A percentile compares a stretch with the other conserved stretches of the same genome.
These are phyloP conservation scores for Boletus rubescentipes DNA, from an alignment of 768 basidiomycete species.

Conservation along the genomic window DNA sequence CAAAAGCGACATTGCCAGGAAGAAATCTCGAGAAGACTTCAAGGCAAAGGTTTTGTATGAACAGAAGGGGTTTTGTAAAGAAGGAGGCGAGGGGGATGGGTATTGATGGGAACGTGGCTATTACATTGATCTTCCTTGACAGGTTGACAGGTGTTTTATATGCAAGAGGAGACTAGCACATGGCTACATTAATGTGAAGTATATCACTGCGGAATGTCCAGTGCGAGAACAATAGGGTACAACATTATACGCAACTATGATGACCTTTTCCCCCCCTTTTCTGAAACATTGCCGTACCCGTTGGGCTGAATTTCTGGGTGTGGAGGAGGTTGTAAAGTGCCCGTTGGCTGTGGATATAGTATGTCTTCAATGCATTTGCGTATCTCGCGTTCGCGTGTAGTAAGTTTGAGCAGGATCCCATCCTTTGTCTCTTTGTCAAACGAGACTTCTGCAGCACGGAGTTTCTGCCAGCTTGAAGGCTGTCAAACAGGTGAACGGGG, in stretches of 20 bases:
- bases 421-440: conserved; percentile 79
- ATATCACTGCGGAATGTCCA: conserved; percentile 13
- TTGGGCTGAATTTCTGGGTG: conserved; percentile 42
- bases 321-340: conserved; percentile 35
- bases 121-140: conserved; percentile 15
- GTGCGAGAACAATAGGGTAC: conserved; percentile 25
- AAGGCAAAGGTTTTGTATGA: conserved; percentile 83
- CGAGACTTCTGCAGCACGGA: conserved; percentile 67
- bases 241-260: conserved; percentile 28
- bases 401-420: conserved; percentile 61
- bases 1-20: conserved; percentile 66
- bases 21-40: conserved; percentile 77
- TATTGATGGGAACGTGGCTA: conserved; percentile 49
- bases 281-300: conserved; percentile 46
- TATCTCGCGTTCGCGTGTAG: conserved; percentile 74
- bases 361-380: conserved; percentile 77
- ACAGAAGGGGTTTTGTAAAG: conserved; percentile 88
- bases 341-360: conserved; percentile 47
- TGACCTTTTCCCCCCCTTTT: conserved; percentile 61
- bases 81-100: conserved; percentile 95
- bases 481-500: conserved; percentile 4
- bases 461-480: conserved; percentile 68
- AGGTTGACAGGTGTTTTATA: not conserved
- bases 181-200: conserved; percentile 17
- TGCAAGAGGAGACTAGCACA: conserved; percentile 4